Evolutionary conservation across 1,284 basidiomycete genomes (phyloP), one percentile per base, ranked within the genome.

Genomic region (Leccinum cinnamomeum): DNA sequence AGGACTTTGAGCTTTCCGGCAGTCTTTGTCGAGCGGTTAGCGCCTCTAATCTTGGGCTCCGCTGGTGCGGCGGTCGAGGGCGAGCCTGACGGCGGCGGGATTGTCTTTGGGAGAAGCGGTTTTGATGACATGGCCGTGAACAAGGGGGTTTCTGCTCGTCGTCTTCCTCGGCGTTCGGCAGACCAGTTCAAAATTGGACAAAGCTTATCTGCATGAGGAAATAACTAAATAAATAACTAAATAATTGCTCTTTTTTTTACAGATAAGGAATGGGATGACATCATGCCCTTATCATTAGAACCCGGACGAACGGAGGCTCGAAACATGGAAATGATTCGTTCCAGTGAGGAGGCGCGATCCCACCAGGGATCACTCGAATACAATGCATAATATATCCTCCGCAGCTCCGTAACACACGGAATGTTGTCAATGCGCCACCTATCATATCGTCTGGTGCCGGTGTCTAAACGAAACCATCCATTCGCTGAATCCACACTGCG

Each of bases 1-100:
- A 98, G 83, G 48, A 97, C 94, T 76, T 97, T 97, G 71, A 97
- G 87, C 75, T 97, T 97, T 62, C 88, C 83, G 5, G 89, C 87
- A 23, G 88, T 85, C 74, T 97, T 97, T 1, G 95, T 95, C n/a
- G 94, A 88, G 63, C 90, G 81, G 68, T 91, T 91, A 14, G 90
- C 89, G 1, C 90, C 89, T 59, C 90, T 82, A 25, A 81, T 72
- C 67, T 90, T 91, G 18, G 78, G 72, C 57, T 83, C 81, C 7
- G 65, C 60, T 5, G 54, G 65, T 48, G 20, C 46, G 0, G 56
- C 53, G 1, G 60, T 55, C 16, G 61, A 28, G 11, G 67, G 61
- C n/a, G 64, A n/a, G 46, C 14, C 35, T 37, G 51, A 46, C 3
- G 58, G n/a, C 7, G 67, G 66, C 3, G 70, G 56, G 44, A 65